phyloP scores from a whole-genome alignment of 805 yeast genomes.

The Zygosaccharomyces bailii region DNA sequence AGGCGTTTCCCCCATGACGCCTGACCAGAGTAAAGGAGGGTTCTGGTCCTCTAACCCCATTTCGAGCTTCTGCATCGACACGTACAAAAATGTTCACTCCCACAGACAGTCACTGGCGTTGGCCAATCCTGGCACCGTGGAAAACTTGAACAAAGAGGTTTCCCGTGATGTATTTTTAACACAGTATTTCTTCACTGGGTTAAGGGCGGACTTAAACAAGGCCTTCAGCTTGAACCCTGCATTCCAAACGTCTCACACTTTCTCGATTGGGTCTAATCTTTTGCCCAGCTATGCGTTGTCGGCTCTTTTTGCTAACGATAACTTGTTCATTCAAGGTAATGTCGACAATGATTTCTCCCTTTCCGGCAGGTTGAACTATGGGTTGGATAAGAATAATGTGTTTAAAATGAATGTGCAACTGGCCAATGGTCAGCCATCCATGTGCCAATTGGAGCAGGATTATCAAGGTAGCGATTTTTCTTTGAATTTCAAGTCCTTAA shows the following conservation, averaged over 20 bases:
- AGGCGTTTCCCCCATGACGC: conserved; percentile 50
- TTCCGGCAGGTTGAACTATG: conserved; percentile 86
- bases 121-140: conserved; percentile 91
- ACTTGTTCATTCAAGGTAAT: conserved; percentile 84
- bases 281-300: conserved; percentile 89
- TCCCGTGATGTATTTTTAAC: conserved; percentile 86
- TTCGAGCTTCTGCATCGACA: conserved; percentile 72
- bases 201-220: conserved; percentile 94
- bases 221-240: conserved; percentile 88
- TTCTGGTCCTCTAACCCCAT: conserved; percentile 84
- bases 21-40: conserved; percentile 45
- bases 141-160: conserved; percentile 90
- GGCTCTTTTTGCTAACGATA: conserved; percentile 84
- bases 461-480: conserved; percentile 86
- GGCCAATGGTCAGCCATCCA: conserved; percentile 83
- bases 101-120: conserved; percentile 82
- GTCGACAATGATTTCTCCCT: conserved; percentile 81
- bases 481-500: conserved; percentile 82
- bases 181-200: conserved; percentile 89
- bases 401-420: conserved; percentile 86
- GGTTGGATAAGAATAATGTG: conserved; percentile 76
- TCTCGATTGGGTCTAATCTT: conserved; percentile 79
- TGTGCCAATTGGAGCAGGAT: conserved; percentile 96
- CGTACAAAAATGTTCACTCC: conserved; percentile 63
- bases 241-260: conserved; percentile 94